phyloP scores from a whole-genome alignment of 495 filamentous ascomycete species.

The Daldinia concentrica region DNA sequence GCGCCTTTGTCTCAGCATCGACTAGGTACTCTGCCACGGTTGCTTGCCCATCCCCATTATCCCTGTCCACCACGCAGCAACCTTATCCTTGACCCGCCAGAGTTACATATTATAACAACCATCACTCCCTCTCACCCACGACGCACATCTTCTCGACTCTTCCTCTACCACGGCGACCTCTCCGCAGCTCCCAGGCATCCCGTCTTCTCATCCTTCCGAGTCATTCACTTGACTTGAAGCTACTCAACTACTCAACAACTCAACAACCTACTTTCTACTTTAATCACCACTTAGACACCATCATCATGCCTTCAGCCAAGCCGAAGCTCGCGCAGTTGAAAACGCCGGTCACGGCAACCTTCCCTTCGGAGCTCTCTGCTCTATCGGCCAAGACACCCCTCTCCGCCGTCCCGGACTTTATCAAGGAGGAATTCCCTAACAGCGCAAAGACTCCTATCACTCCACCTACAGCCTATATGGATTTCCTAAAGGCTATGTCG shows the following conservation, averaged over 20 bases:
- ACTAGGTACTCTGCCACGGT: conserved; percentile 32
- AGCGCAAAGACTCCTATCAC: conserved; percentile 83
- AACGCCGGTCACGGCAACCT: conserved; percentile 79
- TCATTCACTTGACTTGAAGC: conserved; percentile 56
- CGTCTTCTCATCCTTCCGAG: conserved; percentile 45
- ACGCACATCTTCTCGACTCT: conserved; percentile 50
- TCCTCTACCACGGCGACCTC: conserved; percentile 52
- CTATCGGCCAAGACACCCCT: conserved; percentile 58
- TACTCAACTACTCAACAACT: conserved; percentile 27
- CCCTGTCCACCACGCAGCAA: conserved; percentile 43
- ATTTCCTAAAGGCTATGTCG: conserved; percentile 81
- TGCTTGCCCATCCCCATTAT: conserved; percentile 28
- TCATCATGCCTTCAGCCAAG: conserved; percentile 66
- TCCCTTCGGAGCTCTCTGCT: conserved; percentile 78
- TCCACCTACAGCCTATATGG: conserved; percentile 89
- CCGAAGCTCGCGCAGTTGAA: conserved; percentile 75
- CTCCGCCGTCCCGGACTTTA: conserved; percentile 58
- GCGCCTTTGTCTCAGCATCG: conserved; percentile 42
- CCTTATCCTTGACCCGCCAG: conserved; percentile 36
- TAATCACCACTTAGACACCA: conserved; percentile 38
- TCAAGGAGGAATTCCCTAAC: conserved; percentile 50
- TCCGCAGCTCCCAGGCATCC: conserved; percentile 50
- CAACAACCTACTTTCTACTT: conserved; percentile 16
- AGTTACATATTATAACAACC: conserved; percentile 55
- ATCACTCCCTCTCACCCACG: conserved; percentile 48